phyloP scores from a whole-genome alignment of 306 rosid species.

The Betula pendula region DNA sequence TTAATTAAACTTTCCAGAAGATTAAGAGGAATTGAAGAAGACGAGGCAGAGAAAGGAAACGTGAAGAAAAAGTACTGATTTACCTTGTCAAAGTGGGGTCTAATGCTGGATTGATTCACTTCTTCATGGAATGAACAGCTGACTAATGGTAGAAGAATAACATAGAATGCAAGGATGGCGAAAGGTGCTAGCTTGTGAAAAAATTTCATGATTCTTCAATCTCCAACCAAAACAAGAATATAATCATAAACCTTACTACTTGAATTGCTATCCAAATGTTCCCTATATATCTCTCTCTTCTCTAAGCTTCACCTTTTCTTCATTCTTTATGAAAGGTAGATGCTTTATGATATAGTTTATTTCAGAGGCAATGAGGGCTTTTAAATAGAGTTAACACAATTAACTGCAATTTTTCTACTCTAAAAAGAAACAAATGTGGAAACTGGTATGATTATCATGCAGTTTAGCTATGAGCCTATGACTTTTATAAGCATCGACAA shows the following conservation, averaged over 20 bases:
- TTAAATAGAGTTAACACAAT: neutral
- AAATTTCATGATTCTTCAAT: conserved; percentile 49
- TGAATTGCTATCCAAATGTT: too few species aligned
- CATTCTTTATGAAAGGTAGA: neutral
- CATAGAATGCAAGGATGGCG: conserved; percentile 34
- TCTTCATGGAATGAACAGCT: conserved; percentile 51
- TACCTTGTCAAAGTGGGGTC: conserved; percentile 53
- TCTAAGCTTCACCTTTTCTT: conserved; percentile 1
- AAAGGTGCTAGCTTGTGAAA: conserved; percentile 30
- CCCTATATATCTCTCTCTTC: too few species aligned
- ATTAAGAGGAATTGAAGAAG: neutral
- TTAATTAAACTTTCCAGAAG: neutral
- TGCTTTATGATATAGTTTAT: neutral
- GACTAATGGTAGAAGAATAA: conserved; percentile 53
- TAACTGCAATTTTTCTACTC: neutral
- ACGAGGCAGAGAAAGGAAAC: neutral
- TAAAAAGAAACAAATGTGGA: neutral
- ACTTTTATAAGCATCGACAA: neutral
- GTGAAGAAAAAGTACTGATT: neutral
- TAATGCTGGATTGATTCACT: conserved; percentile 29
- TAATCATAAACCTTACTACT: neutral
- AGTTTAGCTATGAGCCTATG: neutral
- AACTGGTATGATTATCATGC: neutral
- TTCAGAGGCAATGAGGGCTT: neutral
- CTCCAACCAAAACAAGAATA: conserved; percentile 19